Base-by-base conservation (phyloP, 2,329 filamentous ascomycete species). In the Paraphaeosphaeria minitans region DNA sequence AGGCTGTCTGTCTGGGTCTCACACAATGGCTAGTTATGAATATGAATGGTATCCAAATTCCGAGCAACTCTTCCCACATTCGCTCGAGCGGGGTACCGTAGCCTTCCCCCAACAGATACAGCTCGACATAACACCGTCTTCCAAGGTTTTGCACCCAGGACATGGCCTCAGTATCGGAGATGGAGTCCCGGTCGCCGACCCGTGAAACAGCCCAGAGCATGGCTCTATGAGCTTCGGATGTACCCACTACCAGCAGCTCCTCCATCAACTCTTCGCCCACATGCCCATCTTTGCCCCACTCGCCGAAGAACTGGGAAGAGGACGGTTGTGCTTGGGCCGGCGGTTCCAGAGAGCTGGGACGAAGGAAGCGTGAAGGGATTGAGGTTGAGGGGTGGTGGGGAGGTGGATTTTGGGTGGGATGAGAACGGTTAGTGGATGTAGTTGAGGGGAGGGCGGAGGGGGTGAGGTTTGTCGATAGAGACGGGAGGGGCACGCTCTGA, bases 131-230 rank as follows among this genome's bases (percentile, higher is more conserved):
- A 37, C 35, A 37, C 8, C 13, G 4, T 31, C 29, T 37, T 35
- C 33, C 33, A 10, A 35, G 9, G 9, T 14, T 14, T 8, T 37
- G 35, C 13, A 37, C 29, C 29, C 29, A 31, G 29, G 29, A n/a
- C 37, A n/a, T 16, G n/a, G 19, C 37, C 16, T 14, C 35, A 8
- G 4, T 4, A 16, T 39, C 37, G 37, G 37, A n/a, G 85, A 87
- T 55, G 78, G 78, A 9, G 81, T 79, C 0, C 76, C 85, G 2
- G 83, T 87, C 0, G 83, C 83, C 1, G 85, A 84, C 62, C 84
- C 84, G 0, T 87, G 84, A 69, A 85, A 83, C 56, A 84, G 81
- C n/a, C 82, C 85, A 1, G 84, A 87, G 67, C 83, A 83, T 41
- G 84, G 84, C 0, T 72, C 66, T 24, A 73, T 59, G 13, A 85